Evolutionary conservation across 805 yeast species (phyloP).

Genomic region (Grigorovia yakushimaensis): DNA sequence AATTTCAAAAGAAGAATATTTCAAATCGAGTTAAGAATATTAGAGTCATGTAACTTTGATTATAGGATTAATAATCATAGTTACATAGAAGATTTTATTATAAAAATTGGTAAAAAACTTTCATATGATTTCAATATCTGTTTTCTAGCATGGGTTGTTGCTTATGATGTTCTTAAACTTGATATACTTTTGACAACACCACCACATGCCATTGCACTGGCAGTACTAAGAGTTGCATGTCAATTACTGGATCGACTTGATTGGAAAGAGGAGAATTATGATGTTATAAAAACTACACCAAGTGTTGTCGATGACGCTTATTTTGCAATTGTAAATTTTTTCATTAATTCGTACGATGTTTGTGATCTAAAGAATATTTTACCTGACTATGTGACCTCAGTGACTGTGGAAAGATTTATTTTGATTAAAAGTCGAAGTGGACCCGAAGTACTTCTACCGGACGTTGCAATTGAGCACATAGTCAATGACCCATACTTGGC

Average conservation of each 20-base stretch:
- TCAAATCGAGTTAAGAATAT: slow-evolving; percentile 55
- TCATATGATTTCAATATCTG: slow-evolving; percentile 39
- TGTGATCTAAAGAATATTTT: slow-evolving; percentile 38
- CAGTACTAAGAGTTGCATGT: slow-evolving; percentile 51
- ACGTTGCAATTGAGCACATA: slow-evolving; percentile 23
- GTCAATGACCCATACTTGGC: slow-evolving; percentile 39
- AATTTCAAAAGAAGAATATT: slow-evolving; percentile 47
- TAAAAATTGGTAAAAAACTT: slow-evolving; percentile 48
- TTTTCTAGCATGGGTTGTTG: slow-evolving; percentile 59
- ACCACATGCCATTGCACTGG: slow-evolving; percentile 65
- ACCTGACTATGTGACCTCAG: slow-evolving; percentile 17
- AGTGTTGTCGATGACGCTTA: slow-evolving; percentile 38
- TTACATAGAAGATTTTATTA: slow-evolving; percentile 54
- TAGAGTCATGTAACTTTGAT: slow-evolving; percentile 75
- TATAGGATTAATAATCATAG: slow-evolving; percentile 45
- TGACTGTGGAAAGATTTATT: slow-evolving; percentile 29
- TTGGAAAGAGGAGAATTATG: slow-evolving; percentile 14
- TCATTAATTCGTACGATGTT: slow-evolving; percentile 45
- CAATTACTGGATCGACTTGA: slow-evolving; percentile 31
- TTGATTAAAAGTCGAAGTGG: slow-evolving; percentile 39
- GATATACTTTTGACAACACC: slow-evolving; percentile 62
- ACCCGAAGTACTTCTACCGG: slow-evolving; percentile 25
- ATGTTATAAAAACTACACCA: slow-evolving; percentile 26
- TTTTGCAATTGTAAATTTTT: slow-evolving; percentile 49
- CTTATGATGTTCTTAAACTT: slow-evolving; percentile 64